Evolutionary conservation across 805 yeast species (phyloP), one percentile per base, ranked within the genome.

Genomic region (Candida suzukii): DNA sequence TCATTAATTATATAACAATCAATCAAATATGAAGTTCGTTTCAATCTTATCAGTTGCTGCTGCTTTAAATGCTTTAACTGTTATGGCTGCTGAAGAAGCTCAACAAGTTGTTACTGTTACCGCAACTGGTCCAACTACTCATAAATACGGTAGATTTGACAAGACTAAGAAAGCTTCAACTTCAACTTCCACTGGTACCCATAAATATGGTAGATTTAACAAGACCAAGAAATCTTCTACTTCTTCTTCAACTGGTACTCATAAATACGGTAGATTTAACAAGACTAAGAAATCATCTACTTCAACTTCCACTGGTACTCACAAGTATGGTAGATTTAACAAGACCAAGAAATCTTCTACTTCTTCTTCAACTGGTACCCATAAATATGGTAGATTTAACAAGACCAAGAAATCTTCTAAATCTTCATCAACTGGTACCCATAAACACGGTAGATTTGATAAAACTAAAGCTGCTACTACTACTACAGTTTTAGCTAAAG

Each of bases 181-280:
- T 16, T 45, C 73, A 3, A 44, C 64, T 16, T 47, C 61, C 14
- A 60, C 73, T 43, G 69, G 71, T 44, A 76, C 83, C 38, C 80
- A 78, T 66, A 70, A 60, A 49, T 66, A 66, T 47, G 85, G 85
- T 49, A 70, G 68, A 57, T 76, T 76, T 57, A 67, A 76, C 66
- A 70, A 69, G 54, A 69, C 74, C 39, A 57, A 56, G 47, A 46
- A 29, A 19, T 53, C 64, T 14, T 40, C 53, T 9, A 46, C 58
- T 19, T 48, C 70, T 6, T 44, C 59, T 35, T 46, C 60, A 32
- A 48, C 53, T 53, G 60, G 63, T 19, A 71, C 75, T 39, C 77
- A 70, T 63, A 63, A 56, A 44, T 58, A 60, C 49, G 78, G 78
- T 39, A 64, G 67, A 56, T 74, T 73, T 49, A 67, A 74, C 66